These are phyloP conservation scores for Tolypocladium guangdongense DNA, from an alignment of 2,329 filamentous ascomycete species.

Conservation along the genomic window DNA sequence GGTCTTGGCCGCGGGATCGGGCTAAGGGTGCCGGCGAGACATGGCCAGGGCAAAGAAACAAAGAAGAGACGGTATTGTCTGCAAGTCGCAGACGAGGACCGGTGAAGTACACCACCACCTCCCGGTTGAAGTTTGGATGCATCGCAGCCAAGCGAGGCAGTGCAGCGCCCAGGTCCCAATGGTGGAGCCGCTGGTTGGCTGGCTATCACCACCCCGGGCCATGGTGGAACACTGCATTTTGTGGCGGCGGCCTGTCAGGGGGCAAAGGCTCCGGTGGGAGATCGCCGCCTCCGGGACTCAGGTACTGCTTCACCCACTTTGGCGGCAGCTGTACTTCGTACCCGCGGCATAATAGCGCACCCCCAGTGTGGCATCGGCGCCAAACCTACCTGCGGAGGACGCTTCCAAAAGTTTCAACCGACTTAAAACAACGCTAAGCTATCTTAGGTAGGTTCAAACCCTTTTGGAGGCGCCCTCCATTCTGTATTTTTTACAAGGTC, in stretches of 20 bases:
- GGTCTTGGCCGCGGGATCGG: not conserved
- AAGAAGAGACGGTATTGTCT: not conserved
- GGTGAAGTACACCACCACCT: not conserved
- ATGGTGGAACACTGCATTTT: not conserved
- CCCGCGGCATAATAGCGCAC: not conserved
- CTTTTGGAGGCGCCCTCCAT: too few relatives aligned
- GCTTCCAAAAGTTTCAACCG: too few relatives aligned
- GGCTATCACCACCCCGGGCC: not conserved
- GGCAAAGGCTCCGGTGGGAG: not conserved
- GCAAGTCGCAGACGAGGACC: not conserved
- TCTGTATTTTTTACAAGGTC: not conserved
- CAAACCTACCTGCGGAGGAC: too few relatives aligned
- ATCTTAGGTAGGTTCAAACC: too few relatives aligned
- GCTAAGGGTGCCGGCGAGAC: not conserved
- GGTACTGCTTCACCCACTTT: too few relatives aligned
- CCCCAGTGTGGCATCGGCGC: not conserved
- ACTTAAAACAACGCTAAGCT: too few relatives aligned
- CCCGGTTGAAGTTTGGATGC: not conserved
- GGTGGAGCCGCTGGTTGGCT: not conserved
- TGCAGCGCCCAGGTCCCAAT: not conserved
- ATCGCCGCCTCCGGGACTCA: not conserved
- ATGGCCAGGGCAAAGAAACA: not conserved
- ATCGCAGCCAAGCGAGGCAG: slow-evolving; percentile 3
- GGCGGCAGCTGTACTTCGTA: not conserved
- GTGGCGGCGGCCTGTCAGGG: not conserved